A percentile compares a stretch with the other conserved stretches of the same genome.
Conservation (phyloP, 148 eudicot species). For the Rhododendron henanense region DNA sequence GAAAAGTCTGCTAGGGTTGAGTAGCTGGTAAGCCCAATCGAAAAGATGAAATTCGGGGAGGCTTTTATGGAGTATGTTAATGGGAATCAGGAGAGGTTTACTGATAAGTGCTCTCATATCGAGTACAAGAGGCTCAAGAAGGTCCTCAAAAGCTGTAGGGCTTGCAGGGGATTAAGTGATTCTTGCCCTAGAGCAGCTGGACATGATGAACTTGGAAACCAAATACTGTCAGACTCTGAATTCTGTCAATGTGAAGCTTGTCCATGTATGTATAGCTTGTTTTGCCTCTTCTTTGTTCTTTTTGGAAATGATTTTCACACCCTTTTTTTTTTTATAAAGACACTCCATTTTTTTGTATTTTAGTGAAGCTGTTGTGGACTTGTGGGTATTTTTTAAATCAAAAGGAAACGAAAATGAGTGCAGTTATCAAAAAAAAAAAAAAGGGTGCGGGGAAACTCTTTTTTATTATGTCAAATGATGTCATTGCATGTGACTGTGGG, state of each 20-base stretch:
- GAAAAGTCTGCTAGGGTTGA: background rate
- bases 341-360: too few relatives aligned
- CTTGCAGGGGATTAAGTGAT: conserved; percentile 15
- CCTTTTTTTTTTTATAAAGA: too few relatives aligned
- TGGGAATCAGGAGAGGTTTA: conserved; percentile 18
- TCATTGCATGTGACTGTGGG: too few relatives aligned
- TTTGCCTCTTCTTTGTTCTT: too few relatives aligned
- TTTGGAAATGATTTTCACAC: too few relatives aligned
- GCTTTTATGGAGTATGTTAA: conserved; percentile 28
- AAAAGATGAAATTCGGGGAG: conserved; percentile 33
- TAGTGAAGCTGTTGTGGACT: too few relatives aligned
- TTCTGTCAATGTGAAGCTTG: conserved; percentile 22
- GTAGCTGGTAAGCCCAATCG: background rate
- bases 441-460: too few relatives aligned
- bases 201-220: background rate
- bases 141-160: conserved; percentile 27
- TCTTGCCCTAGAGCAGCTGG: background rate
- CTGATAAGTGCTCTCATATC: conserved; percentile 26
- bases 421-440: too few relatives aligned
- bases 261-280: conserved; percentile 15
- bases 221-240: background rate
- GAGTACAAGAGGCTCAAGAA: conserved; percentile 38
- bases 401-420: too few relatives aligned
- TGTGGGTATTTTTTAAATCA: too few relatives aligned
- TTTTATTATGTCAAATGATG: too few relatives aligned